Base-by-base conservation (phyloP, 441 rosid genomes). In the Populus hybrid region DNA sequence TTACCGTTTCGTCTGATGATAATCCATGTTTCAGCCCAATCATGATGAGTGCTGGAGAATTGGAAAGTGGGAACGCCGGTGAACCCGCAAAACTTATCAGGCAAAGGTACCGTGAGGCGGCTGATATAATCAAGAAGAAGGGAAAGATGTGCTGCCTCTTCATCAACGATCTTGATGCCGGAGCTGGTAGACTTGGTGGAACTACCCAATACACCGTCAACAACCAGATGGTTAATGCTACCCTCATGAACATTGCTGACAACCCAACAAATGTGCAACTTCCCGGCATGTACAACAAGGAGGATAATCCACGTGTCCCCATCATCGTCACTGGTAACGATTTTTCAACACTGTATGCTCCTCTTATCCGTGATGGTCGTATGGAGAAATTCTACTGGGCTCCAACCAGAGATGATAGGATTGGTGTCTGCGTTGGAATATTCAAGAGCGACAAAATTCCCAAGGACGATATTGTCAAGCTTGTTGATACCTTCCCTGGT, bases 371-470 rank as follows among this genome's bases (percentile, higher is more conserved):
- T 87, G 99, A 95, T 10, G 99, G 99, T 38, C 98, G 99, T 86
- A 95, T 95, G 99, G 99, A 95, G 95, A 96, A 96, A 70, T 96
- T 94, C 93, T 96, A 96, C 97, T 96, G 98, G 99, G 98, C 99
- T 2, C 98, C 99, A 0, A 94, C 93, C 18, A 89, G 98, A 73
- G 99, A 95, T 0, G 99, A 95, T 83, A 87, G 99, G 35, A 88
- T 95, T 69, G 99, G 99, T 70, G 98, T 95, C 82, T 94, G 99
- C 89, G 76, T 18, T 3, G 99, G 98, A 42, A 95, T 95, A 67
- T 95, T 95, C 89, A 87, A 81, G 87, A 87, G 74, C 10, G 98
- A 94, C 80, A 83, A 86, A 9, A 76, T 95, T 67, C 75, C 86
- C 0, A 63, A 21, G 0, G 88, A 87, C 0, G 98, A 87, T 81